Conservation (phyloP, 2,329 filamentous ascomycete genomes). For the Sporothrix pseudoabietina region DNA sequence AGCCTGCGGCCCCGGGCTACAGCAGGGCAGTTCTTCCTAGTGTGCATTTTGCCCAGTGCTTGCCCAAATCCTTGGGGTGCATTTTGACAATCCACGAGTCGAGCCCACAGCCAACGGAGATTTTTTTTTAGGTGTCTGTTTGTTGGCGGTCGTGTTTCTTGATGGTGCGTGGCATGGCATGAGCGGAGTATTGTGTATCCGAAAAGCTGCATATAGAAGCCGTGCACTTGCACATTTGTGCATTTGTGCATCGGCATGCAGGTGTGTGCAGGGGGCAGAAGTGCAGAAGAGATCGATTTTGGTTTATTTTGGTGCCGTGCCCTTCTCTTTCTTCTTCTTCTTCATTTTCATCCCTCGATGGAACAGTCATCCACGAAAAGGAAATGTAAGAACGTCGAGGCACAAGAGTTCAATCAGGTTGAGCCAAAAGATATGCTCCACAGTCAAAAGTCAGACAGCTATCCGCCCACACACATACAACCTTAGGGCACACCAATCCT, state of each 20-base stretch:
- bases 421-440: not conserved
- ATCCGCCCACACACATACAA: slow-evolving; percentile 18
- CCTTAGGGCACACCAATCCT: not conserved
- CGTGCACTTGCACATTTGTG: slow-evolving; percentile 24
- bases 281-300: not conserved
- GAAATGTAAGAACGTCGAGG: not conserved
- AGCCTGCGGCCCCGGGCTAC: not conserved
- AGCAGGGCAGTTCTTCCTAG: not conserved
- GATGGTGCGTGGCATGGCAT: slow-evolving; percentile 1
- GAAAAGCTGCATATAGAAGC: slow-evolving; percentile 14
- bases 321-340: too few species aligned
- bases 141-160: slow-evolving; percentile 4
- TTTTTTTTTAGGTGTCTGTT: not conserved
- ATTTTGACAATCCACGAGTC: not conserved
- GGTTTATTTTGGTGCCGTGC: not conserved
- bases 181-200: slow-evolving; percentile 16
- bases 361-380: not conserved
- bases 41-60: not conserved
- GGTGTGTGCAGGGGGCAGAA: not conserved
- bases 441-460: not conserved
- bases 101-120: not conserved
- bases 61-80: not conserved
- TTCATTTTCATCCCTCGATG: not conserved
- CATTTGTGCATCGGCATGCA: slow-evolving; percentile 26
- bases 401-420: not conserved